Conservation (phyloP, 257 asterid species). For the Avicennia marina region DNA sequence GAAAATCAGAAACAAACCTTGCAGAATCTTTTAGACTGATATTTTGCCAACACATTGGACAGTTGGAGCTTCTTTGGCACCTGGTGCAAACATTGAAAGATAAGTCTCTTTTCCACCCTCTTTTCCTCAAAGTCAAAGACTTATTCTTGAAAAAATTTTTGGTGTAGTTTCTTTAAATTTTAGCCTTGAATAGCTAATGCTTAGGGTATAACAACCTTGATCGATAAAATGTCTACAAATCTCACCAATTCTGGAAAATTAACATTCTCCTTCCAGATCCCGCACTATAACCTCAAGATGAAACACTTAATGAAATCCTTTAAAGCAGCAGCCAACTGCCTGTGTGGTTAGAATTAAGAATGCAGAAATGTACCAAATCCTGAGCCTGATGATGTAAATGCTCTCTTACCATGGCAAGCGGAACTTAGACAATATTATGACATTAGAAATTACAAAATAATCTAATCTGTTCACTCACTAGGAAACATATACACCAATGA, state of each 20-base stretch:
- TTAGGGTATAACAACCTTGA: not conserved
- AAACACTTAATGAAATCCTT: too few species aligned
- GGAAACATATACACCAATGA: not conserved
- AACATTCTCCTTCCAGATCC: too few species aligned
- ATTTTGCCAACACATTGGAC: conserved; percentile 97
- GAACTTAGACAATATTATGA: not conserved
- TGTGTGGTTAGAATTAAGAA: too few species aligned
- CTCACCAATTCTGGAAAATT: too few species aligned
- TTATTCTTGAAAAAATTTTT: not conserved
- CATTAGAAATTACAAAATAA: not conserved
- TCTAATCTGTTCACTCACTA: not conserved
- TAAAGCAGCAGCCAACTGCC: too few species aligned
- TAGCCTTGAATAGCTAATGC: not conserved
- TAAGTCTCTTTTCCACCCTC: conserved; percentile 12
- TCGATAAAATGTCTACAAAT: too few species aligned
- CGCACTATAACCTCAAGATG: too few species aligned
- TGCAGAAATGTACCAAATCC: too few species aligned
- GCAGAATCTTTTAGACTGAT: conserved; percentile 77
- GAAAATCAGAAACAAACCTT: conserved; percentile 40
- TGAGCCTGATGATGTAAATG: too few species aligned
- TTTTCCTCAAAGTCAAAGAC: conserved; percentile 11
- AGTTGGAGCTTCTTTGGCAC: conserved; percentile 95
- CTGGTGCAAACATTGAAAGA: conserved; percentile 32
- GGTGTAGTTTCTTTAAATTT: too few species aligned
- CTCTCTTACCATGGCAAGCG: conserved; percentile 8